Evolutionary conservation across 441 rosid species (phyloP).

Genomic region (Erysimum cheiri): DNA sequence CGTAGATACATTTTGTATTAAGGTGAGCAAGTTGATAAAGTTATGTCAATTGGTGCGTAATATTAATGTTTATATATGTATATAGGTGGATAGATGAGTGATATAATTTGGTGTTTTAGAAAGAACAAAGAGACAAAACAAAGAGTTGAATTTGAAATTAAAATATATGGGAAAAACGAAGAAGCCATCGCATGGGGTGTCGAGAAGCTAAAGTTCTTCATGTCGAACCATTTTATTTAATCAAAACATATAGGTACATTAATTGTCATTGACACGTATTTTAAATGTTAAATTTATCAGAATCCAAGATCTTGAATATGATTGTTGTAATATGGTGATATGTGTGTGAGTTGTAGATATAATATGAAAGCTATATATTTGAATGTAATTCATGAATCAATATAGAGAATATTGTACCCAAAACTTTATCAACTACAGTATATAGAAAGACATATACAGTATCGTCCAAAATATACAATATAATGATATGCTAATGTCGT

Average conservation of each 20-base stretch:
- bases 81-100: slow-evolving; percentile 13
- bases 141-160: slow-evolving; percentile 38
- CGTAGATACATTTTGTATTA: slow-evolving; percentile 13
- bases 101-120: slow-evolving; percentile 22
- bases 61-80: neutral
- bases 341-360: slow-evolving; percentile 2
- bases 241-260: neutral
- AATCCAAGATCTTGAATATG: slow-evolving; percentile 18
- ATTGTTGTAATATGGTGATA: neutral
- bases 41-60: neutral
- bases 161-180: slow-evolving; percentile 26
- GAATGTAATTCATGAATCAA: slow-evolving; percentile 12
- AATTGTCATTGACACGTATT: slow-evolving; percentile 31
- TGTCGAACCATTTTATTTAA: slow-evolving; percentile 18
- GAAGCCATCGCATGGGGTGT: slow-evolving; percentile 43
- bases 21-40: slow-evolving; percentile 27
- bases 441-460: neutral
- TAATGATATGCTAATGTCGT: neutral
- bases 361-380: neutral
- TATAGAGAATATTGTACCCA: neutral
- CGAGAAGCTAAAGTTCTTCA: slow-evolving; percentile 39
- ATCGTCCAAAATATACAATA: neutral
- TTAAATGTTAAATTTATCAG: neutral
- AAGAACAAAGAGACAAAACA: slow-evolving; percentile 33
- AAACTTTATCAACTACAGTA: neutral